phyloP scores from a whole-genome alignment of 305 asterid species.

The Petunia hybrid region DNA sequence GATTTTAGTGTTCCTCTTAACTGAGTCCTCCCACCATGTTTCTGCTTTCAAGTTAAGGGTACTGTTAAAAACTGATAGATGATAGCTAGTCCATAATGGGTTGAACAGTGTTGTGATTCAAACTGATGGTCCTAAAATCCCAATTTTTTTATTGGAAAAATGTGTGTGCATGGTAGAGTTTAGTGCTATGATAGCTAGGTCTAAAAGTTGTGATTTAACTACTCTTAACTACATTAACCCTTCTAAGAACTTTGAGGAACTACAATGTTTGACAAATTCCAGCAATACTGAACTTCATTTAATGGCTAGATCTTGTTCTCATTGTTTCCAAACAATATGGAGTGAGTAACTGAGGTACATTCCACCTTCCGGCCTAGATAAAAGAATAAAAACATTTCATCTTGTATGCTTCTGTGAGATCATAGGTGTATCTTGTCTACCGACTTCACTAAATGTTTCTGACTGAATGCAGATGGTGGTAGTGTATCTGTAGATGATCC shows the following conservation, averaged over 20 bases:
- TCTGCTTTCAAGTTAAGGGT: background rate
- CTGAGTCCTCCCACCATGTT: background rate
- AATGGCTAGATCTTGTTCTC: background rate
- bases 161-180: background rate
- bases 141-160: conserved; percentile 3
- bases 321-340: background rate
- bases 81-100: background rate
- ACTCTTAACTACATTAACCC: background rate
- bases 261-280: background rate
- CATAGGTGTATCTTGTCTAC: background rate
- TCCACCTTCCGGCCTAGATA: background rate
- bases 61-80: background rate
- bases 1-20: conserved; percentile 1
- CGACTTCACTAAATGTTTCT: conserved; percentile 20
- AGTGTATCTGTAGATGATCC: conserved; percentile 47
- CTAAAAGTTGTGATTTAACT: background rate
- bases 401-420: background rate
- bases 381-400: background rate
- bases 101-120: background rate
- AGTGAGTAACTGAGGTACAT: background rate
- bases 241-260: background rate
- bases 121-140: conserved; percentile 1
- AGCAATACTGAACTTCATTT: background rate
- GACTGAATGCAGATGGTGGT: conserved; percentile 47
- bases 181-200: background rate